These are phyloP conservation scores for Aspergillus latus DNA, from an alignment of 2,329 filamentous ascomycete genomes.

Conservation along the genomic window DNA sequence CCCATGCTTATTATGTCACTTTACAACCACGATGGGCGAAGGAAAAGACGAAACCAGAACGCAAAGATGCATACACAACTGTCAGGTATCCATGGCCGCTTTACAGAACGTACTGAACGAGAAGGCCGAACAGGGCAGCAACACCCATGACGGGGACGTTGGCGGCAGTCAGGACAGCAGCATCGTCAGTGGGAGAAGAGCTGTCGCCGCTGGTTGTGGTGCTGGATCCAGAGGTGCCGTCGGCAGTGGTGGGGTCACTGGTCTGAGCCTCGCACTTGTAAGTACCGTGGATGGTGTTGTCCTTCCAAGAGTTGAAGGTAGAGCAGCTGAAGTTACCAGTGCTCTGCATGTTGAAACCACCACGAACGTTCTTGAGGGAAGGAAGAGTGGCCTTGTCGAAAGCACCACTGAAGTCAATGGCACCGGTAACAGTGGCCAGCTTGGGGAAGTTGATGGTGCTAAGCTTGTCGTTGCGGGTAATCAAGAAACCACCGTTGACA, in stretches of 20 bases:
- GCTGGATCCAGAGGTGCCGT: conserved; percentile 34
- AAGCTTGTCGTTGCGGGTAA: conserved; percentile 87
- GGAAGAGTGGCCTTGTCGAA: conserved; percentile 73
- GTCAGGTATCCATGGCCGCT: conserved; percentile 29
- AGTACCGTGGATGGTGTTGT: conserved; percentile 48
- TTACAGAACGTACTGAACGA: conserved; percentile 50
- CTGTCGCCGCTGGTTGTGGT: conserved; percentile 25
- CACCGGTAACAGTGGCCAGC: conserved; percentile 71
- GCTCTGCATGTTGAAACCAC: conserved; percentile 68
- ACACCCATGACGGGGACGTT: conserved; percentile 42
- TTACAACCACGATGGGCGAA: conserved; percentile 31
- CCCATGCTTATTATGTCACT: conserved; percentile 38
- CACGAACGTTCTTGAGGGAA: conserved; percentile 64
- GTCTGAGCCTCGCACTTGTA: conserved; percentile 46
- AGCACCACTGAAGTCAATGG: conserved; percentile 79
- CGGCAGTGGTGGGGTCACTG: conserved; percentile 37
- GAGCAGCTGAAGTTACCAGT: conserved; percentile 64
- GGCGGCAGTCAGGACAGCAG: conserved; percentile 36
- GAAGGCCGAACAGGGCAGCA: conserved; percentile 46
- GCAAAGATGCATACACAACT: conserved; percentile 32
- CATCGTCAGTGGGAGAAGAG: conserved; percentile 36
- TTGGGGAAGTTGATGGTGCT: conserved; percentile 63
- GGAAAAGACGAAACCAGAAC: conserved; percentile 24
- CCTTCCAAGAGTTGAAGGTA: conserved; percentile 50
- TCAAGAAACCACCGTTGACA: conserved; percentile 75